Evolutionary conservation across 768 basidiomycete genomes (phyloP).

Genomic region (Russula sp.): DNA sequence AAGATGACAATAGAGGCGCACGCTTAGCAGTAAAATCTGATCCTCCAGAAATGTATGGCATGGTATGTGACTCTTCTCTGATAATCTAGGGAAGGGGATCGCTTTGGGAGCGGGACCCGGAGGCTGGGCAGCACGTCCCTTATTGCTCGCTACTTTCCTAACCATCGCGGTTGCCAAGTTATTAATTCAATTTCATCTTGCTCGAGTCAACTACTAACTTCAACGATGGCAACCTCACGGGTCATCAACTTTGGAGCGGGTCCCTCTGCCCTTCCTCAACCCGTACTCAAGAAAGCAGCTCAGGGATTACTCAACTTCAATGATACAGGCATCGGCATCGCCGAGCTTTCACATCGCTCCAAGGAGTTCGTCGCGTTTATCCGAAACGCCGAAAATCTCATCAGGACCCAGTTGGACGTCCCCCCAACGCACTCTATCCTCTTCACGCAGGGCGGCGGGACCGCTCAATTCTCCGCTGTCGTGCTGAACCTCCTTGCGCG

Average conservation of each 20-base stretch:
- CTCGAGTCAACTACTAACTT: slow-evolving; percentile 2
- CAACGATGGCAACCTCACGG: slow-evolving; percentile 45
- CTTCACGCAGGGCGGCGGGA: slow-evolving; percentile 94
- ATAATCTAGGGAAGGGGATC: slow-evolving; percentile 12
- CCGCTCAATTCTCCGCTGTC: slow-evolving; percentile 86
- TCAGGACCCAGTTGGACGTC: slow-evolving; percentile 74
- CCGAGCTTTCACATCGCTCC: slow-evolving; percentile 94
- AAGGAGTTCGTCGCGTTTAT: slow-evolving; percentile 79
- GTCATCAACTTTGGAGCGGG: slow-evolving; percentile 92
- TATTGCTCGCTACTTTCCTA: slow-evolving; percentile 12
- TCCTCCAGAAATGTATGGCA: slow-evolving; percentile 48
- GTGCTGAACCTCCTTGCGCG: slow-evolving; percentile 89
- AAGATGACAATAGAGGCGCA: slow-evolving; percentile 35
- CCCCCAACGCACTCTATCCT: slow-evolving; percentile 83
- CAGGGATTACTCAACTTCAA: slow-evolving; percentile 87
- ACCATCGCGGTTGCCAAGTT: slow-evolving; percentile 11
- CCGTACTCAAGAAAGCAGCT: slow-evolving; percentile 80
- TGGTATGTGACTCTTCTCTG: slow-evolving; percentile 20
- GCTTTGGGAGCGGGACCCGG: slow-evolving; percentile 7
- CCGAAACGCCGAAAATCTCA: slow-evolving; percentile 55
- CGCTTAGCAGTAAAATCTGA: slow-evolving; percentile 62
- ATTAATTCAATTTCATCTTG: slow-evolving; percentile 2
- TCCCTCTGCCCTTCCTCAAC: slow-evolving; percentile 86
- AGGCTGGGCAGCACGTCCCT: not conserved
- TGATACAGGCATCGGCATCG: slow-evolving; percentile 89